Evolutionary conservation across 2,329 filamentous ascomycete species (phyloP).

Genomic region (Fusarium sacchari): DNA sequence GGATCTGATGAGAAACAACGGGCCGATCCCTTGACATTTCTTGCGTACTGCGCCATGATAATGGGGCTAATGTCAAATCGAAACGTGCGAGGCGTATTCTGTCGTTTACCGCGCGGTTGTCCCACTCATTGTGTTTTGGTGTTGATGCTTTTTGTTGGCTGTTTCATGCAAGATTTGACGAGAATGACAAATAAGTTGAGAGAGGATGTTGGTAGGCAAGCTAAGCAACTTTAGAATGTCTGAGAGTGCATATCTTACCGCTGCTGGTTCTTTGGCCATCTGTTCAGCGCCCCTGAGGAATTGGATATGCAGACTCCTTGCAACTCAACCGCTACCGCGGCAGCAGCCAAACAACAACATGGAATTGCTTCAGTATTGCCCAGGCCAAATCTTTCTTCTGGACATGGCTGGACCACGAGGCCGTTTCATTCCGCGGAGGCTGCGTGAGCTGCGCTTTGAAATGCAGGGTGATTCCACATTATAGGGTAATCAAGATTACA

Average conservation of each 20-base stretch:
- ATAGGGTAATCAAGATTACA: not conserved
- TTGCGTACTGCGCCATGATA: not conserved
- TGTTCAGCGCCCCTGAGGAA: not conserved
- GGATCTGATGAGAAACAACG: constrained; percentile 3
- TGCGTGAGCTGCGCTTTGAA: not conserved
- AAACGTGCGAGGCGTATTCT: constrained; percentile 8
- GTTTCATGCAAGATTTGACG: not conserved
- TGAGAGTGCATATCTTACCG: too few species aligned
- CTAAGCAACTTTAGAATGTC: not conserved
- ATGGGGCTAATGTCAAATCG: not conserved
- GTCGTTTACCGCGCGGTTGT: not conserved
- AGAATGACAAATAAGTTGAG: not conserved
- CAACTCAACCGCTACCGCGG: not conserved
- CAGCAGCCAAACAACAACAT: not conserved
- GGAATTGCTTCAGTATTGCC: not conserved
- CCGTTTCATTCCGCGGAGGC: not conserved
- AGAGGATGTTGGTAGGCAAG: not conserved
- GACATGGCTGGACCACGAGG: fast-evolving
- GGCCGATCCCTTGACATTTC: not conserved
- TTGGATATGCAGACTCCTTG: not conserved
- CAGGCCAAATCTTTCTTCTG: not conserved
- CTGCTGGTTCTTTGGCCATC: not conserved
- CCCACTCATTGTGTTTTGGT: not conserved
- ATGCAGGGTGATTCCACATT: not conserved
- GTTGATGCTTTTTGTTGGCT: not conserved